A percentile compares a stretch with the other conserved stretches of the same genome.
These are phyloP conservation scores for Malus domestica DNA, from an alignment of 306 rosid species.

Conservation along the genomic window DNA sequence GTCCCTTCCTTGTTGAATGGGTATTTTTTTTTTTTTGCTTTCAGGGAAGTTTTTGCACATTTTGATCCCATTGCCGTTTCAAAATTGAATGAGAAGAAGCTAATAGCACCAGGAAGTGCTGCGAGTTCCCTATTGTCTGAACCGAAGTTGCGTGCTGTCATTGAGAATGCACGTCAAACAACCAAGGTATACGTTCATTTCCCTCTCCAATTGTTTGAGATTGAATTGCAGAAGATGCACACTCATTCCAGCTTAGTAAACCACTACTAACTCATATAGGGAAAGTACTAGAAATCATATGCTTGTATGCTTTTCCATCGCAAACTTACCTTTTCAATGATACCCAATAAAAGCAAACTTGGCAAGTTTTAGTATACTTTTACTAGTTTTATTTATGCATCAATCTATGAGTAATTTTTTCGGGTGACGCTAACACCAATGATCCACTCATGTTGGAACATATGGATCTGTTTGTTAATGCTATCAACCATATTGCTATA, in stretches of 20 bases:
- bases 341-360: background rate
- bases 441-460: background rate
- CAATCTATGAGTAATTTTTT: background rate
- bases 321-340: background rate
- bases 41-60: slow-evolving; percentile 59
- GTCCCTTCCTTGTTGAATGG: background rate
- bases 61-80: slow-evolving; percentile 62
- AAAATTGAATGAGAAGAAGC: slow-evolving; percentile 61
- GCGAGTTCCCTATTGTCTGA: slow-evolving; percentile 65
- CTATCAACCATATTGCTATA: background rate
- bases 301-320: background rate
- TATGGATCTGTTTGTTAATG: background rate
- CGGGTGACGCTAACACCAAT: background rate
- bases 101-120: slow-evolving; percentile 47
- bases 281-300: background rate
- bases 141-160: slow-evolving; percentile 50
- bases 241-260: background rate
- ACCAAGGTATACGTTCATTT: slow-evolving; percentile 48
- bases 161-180: slow-evolving; percentile 64
- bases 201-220: slow-evolving; percentile 9
- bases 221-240: slow-evolving; percentile 7
- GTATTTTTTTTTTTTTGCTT: too few relatives aligned
- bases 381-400: slow-evolving; percentile 1
- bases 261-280: background rate
- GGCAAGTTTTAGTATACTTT: background rate